phyloP scores from a whole-genome alignment of 441 rosid species.

The Eruca vesicaria region DNA sequence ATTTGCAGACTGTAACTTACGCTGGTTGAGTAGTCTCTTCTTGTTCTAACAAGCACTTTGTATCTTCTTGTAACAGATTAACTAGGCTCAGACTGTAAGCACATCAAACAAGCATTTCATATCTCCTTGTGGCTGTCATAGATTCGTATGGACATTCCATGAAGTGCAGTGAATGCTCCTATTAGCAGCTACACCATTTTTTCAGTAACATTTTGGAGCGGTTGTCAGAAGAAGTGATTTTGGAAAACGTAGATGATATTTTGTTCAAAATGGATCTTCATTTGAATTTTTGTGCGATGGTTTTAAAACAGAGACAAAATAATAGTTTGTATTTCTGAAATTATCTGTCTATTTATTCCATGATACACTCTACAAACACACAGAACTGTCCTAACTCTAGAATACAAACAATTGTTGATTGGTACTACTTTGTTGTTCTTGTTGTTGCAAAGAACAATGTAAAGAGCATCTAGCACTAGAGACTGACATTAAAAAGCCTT shows the following conservation, averaged over 20 bases:
- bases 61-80: background rate
- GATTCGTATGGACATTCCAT: background rate
- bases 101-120: background rate
- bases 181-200: background rate
- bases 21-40: background rate
- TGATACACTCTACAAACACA: background rate
- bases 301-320: background rate
- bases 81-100: background rate
- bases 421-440: background rate
- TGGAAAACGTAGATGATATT: background rate
- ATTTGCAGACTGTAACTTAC: background rate
- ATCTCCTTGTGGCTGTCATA: background rate
- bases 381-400: background rate
- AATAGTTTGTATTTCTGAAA: background rate
- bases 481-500: slow-evolving; percentile 22
- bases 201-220: background rate
- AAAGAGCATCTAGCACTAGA: background rate
- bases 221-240: background rate
- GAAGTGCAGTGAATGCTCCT: background rate
- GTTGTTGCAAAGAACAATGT: background rate
- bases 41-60: background rate
- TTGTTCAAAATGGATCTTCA: background rate
- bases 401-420: slow-evolving; percentile 9
- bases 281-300: background rate
- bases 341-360: background rate